These are phyloP conservation scores for Colletotrichum abscissum DNA, from an alignment of 2,329 filamentous ascomycete species.

Conservation along the genomic window DNA sequence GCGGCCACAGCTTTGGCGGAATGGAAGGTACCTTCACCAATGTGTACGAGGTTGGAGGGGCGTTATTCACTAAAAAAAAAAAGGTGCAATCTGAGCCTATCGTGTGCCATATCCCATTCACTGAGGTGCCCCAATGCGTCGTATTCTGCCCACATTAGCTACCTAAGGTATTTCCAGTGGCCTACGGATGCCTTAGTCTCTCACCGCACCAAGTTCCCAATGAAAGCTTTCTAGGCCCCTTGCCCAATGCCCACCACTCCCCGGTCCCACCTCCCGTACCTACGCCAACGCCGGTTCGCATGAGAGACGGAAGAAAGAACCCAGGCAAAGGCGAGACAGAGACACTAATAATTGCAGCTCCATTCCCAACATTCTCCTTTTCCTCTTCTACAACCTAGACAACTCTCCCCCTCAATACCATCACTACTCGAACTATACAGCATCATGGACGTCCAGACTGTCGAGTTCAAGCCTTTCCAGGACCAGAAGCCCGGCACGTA, in stretches of 20 bases:
- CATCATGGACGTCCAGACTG: slow-evolving; percentile 79
- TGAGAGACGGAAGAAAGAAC: not conserved
- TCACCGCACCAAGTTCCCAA: slow-evolving; percentile 10
- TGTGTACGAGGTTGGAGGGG: not conserved
- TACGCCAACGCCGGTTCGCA: not conserved
- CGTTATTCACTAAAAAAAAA: not conserved
- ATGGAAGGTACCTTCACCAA: no score
- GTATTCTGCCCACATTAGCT: not conserved
- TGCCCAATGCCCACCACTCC: not conserved
- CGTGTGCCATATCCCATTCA: slow-evolving; percentile 8
- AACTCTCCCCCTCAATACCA: slow-evolving; percentile 1
- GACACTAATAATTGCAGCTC: slow-evolving; percentile 15
- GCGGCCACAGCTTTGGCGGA: slow-evolving; percentile 9
- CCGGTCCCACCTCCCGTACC: slow-evolving; percentile 11
- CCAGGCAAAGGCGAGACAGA: not conserved
- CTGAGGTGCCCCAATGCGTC: not conserved
- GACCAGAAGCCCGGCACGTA: slow-evolving; percentile 99
- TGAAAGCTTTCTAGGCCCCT: slow-evolving; percentile 14
- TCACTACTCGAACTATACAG: slow-evolving; percentile 32
- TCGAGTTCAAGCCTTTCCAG: slow-evolving; percentile 85
- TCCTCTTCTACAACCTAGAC: slow-evolving; percentile 12
- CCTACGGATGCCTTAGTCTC: not conserved
- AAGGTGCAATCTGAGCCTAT: slow-evolving; percentile 15
- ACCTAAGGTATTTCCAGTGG: not conserved
- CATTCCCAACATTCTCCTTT: slow-evolving; percentile 35